Percentiles rank a stretch among this genome's conserved stretches.
These are phyloP conservation scores for Scalesia atractyloides DNA, from an alignment of 129 eudicot species.

Conservation along the genomic window DNA sequence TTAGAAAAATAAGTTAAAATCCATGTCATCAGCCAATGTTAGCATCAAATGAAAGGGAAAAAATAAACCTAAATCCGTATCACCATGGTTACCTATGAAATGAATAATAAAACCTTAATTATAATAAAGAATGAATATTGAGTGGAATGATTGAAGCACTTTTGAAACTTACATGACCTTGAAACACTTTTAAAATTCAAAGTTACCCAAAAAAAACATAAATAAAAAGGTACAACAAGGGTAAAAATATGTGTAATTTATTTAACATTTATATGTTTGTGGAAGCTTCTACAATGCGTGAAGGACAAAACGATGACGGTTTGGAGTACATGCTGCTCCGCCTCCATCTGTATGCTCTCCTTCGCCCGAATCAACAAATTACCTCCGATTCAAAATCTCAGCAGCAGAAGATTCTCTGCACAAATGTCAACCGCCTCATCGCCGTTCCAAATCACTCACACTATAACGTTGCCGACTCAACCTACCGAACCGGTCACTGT, in stretches of 20 bases:
- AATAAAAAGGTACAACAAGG: too few relatives aligned
- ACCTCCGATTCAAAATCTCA: conserved; percentile 23
- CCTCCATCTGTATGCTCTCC: conserved; percentile 14
- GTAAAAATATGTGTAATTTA: not conserved
- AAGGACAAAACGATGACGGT: not conserved
- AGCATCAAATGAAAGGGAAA: too few relatives aligned
- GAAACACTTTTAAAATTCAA: too few relatives aligned
- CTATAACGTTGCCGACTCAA: conserved; percentile 63
- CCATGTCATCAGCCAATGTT: too few relatives aligned
- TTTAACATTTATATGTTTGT: not conserved
- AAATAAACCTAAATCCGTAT: too few relatives aligned
- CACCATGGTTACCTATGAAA: too few relatives aligned
- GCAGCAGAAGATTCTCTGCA: conserved; percentile 41
- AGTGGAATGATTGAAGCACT: too few relatives aligned
- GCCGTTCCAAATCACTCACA: conserved; percentile 49
- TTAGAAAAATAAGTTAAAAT: too few relatives aligned
- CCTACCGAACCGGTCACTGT: conserved; percentile 56
- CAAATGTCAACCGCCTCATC: conserved; percentile 41
- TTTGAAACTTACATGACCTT: too few relatives aligned
- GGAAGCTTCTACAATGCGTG: not conserved
- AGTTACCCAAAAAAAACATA: too few relatives aligned
- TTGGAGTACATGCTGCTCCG: not conserved
- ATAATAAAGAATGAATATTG: too few relatives aligned
- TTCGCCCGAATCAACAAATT: conserved; percentile 26
- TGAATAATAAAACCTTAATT: too few relatives aligned